phyloP scores from a whole-genome alignment of 2,329 filamentous ascomycete species.

The Phyllosticta citribraziliensis region DNA sequence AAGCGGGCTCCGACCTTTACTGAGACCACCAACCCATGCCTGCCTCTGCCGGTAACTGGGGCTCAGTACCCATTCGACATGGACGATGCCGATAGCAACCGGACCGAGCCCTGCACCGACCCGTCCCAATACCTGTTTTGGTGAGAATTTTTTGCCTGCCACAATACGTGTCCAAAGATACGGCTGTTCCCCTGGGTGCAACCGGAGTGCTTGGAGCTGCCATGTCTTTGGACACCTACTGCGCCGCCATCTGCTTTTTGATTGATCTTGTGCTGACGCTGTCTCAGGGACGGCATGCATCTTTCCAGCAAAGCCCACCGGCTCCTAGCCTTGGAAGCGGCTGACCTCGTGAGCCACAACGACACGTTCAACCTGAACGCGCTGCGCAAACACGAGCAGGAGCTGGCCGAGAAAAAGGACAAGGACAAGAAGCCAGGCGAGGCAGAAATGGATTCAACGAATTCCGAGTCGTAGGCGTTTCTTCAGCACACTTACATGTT shows the following conservation, averaged over 20 bases:
- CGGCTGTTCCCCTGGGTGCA: not conserved
- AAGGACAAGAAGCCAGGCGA: not conserved
- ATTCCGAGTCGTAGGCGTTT: not conserved
- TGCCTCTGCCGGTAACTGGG: constrained; percentile 15
- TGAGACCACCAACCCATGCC: constrained; percentile 25
- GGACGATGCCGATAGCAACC: constrained; percentile 4
- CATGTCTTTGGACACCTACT: too few species aligned
- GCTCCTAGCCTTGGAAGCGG: constrained; percentile 27
- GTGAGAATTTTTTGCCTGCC: constrained; percentile 17
- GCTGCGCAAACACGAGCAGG: constrained; percentile 13
- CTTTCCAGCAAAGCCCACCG: constrained; percentile 24
- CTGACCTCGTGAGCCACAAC: constrained; percentile 22
- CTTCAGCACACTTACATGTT: not conserved
- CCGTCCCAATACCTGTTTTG: constrained; percentile 26
- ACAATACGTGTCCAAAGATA: not conserved
- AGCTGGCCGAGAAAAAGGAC: not conserved
- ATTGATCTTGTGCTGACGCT: constrained; percentile 5
- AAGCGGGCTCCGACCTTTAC: constrained; percentile 24
- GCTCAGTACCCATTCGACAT: constrained; percentile 8
- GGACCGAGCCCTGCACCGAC: constrained; percentile 20
- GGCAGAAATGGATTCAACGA: not conserved
- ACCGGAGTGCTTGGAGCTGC: too few species aligned
- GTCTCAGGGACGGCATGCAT: constrained; percentile 25
- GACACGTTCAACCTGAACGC: constrained; percentile 20
- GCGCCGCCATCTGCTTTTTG: not conserved